Evolutionary conservation across 805 yeast genomes (phyloP), one percentile per base, ranked within the genome.

Genomic region (Groenewaldozyma tartarivorans): DNA sequence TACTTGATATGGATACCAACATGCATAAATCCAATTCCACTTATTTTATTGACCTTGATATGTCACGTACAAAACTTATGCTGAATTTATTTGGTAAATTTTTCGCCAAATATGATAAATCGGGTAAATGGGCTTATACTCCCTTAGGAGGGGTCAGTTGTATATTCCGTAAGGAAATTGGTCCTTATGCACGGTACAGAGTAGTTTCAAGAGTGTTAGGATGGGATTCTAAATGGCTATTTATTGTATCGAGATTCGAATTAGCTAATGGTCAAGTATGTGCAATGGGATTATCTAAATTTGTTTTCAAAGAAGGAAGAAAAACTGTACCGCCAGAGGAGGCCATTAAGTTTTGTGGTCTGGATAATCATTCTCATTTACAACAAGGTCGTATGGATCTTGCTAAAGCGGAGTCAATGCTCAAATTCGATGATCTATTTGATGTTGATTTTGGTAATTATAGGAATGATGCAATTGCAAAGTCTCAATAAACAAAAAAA

Each of bases 221-320:
- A 5, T 87, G 95, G 95, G 92, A 84, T 61, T 67, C 73, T 26
- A 88, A 87, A 59, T 86, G 96, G 95, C 52, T 88, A 11, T 87
- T 77, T 54, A 71, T 84, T 9, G 48, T 81, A 19, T 74, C 81
- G 33, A 70, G 74, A 51, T 85, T 86, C 53, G 51, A 57, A 7
- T 50, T 54, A 13, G 42, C 49, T 17, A 62, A 58, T 9, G 58
- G 58, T n/a, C 57, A 61, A 4, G 48, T 72, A 20, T 71, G 77
- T 51, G 77, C 86, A 1, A 62, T 77, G 17, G 75, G 81, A 1
- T 56, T 86, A 20, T 80, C 94, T 6, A 85, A 81, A 58, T 81
- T 86, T 50, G 94, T 88, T 2, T 71, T 87, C 54, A 88, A 87
- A 63, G 69, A 74, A 46, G 85, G 84, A 22, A 69, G 94, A 52